Evolutionary conservation across 805 yeast genomes (phyloP).

Genomic region (Candida nitratophila): DNA sequence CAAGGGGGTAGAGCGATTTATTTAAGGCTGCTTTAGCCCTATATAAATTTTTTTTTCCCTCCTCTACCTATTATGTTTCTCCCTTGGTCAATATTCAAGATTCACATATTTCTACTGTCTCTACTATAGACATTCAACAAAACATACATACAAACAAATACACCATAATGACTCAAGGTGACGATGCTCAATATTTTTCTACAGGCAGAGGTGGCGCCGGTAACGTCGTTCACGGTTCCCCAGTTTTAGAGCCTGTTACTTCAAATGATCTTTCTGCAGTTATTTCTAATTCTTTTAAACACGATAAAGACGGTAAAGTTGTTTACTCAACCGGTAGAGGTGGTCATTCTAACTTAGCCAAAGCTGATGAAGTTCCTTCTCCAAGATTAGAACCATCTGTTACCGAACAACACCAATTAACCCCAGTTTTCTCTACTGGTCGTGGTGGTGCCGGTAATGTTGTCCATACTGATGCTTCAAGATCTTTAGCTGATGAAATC

Average conservation of each 20-base stretch:
- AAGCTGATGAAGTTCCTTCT: constrained; percentile 34
- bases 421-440: constrained; percentile 42
- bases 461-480: constrained; percentile 29
- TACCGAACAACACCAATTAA: constrained; percentile 31
- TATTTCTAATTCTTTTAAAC: constrained; percentile 15
- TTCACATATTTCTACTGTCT: too few species aligned
- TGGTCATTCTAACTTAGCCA: constrained; percentile 46
- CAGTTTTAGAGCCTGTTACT: background rate
- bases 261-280: constrained; percentile 7
- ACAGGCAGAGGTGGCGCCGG: constrained; percentile 32
- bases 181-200: constrained; percentile 14
- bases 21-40: too few species aligned
- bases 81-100: background rate
- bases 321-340: constrained; percentile 51
- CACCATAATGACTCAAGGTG: background rate
- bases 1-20: too few species aligned
- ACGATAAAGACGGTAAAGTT: constrained; percentile 25
- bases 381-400: constrained; percentile 32
- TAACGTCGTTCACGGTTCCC: constrained; percentile 17
- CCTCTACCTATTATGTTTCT: background rate
- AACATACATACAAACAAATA: too few species aligned
- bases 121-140: too few species aligned
- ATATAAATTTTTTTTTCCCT: too few species aligned
- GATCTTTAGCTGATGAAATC: constrained; percentile 28
- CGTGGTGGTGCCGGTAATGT: constrained; percentile 55